Evolutionary conservation across 1,284 basidiomycete genomes (phyloP).

Genomic region (Pterula multifida): DNA sequence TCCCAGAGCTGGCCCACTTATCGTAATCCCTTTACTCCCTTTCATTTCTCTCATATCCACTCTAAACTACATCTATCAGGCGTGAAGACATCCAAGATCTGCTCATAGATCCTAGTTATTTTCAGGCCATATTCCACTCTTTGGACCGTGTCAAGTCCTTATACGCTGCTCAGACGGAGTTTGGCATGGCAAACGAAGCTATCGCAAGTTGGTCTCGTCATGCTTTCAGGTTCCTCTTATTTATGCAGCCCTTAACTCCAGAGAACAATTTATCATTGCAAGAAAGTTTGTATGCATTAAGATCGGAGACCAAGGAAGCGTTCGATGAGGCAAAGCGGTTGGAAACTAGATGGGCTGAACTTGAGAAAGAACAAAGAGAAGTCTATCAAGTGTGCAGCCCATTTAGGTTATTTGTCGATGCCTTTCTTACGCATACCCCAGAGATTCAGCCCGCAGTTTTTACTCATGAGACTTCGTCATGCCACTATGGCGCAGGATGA

Average conservation of each 20-base stretch:
- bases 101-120: slow-evolving; percentile 69
- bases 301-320: slow-evolving; percentile 71
- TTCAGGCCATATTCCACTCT: slow-evolving; percentile 78
- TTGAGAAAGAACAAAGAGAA: slow-evolving; percentile 78
- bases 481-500: slow-evolving; percentile 85
- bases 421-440: slow-evolving; percentile 19
- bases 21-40: no score
- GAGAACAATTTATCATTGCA: slow-evolving; percentile 68
- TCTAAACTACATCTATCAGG: slow-evolving; percentile 24
- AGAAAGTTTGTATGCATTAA: slow-evolving; percentile 58
- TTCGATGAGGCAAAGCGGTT: slow-evolving; percentile 76
- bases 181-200: slow-evolving; percentile 73
- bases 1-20: not conserved
- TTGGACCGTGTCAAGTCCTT: slow-evolving; percentile 62
- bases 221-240: slow-evolving; percentile 4
- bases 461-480: slow-evolving; percentile 76
- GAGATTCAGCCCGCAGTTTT: slow-evolving; percentile 78
- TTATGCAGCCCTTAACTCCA: slow-evolving; percentile 17
- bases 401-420: slow-evolving; percentile 6
- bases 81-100: slow-evolving; percentile 84
- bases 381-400: slow-evolving; percentile 63
- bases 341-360: slow-evolving; percentile 70
- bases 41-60: not conserved
- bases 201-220: slow-evolving; percentile 56
- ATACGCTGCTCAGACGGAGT: slow-evolving; percentile 63